Percentiles rank a stretch among this genome's conserved stretches.
Evolutionary conservation across 768 basidiomycete genomes (phyloP).

Genomic region (Trametes cingulata): DNA sequence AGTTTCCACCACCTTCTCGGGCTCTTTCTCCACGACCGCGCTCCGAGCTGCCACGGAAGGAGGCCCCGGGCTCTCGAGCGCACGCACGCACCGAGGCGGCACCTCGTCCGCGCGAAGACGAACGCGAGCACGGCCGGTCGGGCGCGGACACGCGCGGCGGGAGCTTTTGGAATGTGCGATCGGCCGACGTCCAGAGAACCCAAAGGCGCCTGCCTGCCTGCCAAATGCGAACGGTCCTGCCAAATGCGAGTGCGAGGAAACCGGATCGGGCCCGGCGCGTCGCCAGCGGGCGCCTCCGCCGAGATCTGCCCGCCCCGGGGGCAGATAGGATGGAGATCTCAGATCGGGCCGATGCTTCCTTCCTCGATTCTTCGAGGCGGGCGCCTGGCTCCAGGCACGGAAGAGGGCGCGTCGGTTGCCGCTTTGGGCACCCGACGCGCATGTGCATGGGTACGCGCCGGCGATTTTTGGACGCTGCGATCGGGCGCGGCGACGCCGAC

Average conservation of each 20-base stretch:
- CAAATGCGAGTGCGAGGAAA: neutral
- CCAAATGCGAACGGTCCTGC: neutral
- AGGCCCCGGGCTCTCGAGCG: neutral
- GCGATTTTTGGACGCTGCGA: neutral
- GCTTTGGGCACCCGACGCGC: neutral
- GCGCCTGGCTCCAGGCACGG: slow-evolving; percentile 4
- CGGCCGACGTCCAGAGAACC: slow-evolving; percentile 2
- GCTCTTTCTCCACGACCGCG: no score
- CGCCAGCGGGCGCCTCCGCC: neutral
- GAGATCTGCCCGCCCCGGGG: slow-evolving; percentile 1
- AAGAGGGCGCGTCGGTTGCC: neutral
- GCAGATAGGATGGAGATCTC: neutral
- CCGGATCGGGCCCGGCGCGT: slow-evolving; percentile 8
- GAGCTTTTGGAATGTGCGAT: neutral
- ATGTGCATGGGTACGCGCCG: neutral
- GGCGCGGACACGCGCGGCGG: neutral
- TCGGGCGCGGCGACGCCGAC: neutral
- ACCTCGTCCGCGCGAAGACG: neutral
- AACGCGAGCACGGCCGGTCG: neutral
- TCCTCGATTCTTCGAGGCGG: no score
- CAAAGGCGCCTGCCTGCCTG: no score
- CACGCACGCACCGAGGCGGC: neutral
- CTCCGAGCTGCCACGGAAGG: neutral
- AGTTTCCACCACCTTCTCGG: no score
- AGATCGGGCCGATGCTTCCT: slow-evolving; percentile 6